Conservation (phyloP, 495 filamentous ascomycete species). For the Podospora didyma region DNA sequence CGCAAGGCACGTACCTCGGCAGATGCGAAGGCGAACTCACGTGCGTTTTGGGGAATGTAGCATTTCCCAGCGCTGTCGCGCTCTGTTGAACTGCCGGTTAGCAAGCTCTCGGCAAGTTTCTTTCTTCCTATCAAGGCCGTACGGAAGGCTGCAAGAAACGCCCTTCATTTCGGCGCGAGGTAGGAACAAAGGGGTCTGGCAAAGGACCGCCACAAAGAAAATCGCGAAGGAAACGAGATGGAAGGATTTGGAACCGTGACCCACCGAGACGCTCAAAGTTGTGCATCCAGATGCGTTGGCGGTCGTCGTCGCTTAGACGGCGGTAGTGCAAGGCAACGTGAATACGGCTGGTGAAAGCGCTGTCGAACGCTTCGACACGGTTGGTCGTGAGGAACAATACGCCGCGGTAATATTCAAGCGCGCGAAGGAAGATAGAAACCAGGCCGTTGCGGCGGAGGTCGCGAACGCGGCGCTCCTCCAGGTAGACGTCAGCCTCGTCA, state of each 20-base stretch:
- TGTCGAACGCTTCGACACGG: constrained; percentile 39
- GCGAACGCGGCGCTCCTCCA: constrained; percentile 63
- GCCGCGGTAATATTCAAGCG: constrained; percentile 40
- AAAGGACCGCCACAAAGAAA: background rate
- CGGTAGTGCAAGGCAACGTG: constrained; percentile 41
- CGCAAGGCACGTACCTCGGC: constrained; percentile 24
- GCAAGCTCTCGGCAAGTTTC: no score
- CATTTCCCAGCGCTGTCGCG: constrained; percentile 28
- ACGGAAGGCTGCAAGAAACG: background rate
- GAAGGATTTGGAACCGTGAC: background rate
- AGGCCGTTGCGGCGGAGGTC: constrained; percentile 75
- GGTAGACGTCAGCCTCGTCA: constrained; percentile 45
- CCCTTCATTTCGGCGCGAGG: background rate
- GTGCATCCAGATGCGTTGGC: constrained; percentile 35
- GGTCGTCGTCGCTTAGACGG: constrained; percentile 29
- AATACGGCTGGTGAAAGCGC: constrained; percentile 39
- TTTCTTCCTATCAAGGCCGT: no score
- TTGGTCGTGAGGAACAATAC: constrained; percentile 42
- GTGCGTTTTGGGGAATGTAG: constrained; percentile 25
- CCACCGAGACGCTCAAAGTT: constrained; percentile 35
- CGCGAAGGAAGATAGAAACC: constrained; percentile 57
- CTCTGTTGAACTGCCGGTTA: constrained; percentile 9
- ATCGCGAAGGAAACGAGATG: background rate
- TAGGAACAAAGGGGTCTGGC: background rate
- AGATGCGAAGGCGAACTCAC: constrained; percentile 26